Evolutionary conservation across 2,329 filamentous ascomycete genomes (phyloP).

Genomic region (Fusarium sp.): DNA sequence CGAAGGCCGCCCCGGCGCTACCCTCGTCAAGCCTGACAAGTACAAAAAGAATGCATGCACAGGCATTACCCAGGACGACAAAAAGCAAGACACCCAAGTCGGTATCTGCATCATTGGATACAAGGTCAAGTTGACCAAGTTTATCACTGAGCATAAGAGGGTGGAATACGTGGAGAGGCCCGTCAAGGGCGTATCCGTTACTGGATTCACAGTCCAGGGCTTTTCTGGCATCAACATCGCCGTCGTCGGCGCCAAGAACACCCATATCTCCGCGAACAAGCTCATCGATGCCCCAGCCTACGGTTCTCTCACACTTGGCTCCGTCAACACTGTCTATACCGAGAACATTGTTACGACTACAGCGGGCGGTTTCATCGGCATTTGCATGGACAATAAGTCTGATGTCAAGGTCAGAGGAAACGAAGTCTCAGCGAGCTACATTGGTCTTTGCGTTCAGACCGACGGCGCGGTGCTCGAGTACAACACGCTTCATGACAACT

Average conservation of each 20-base stretch:
- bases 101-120: conserved; percentile 56
- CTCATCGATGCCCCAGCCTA: conserved; percentile 47
- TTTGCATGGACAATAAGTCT: conserved; percentile 56
- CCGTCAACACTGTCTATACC: conserved; percentile 48
- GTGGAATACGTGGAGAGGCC: conserved; percentile 46
- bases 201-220: conserved; percentile 53
- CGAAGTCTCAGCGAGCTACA: conserved; percentile 49
- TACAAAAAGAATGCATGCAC: conserved; percentile 51
- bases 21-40: conserved; percentile 47
- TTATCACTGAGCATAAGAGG: conserved; percentile 52
- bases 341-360: conserved; percentile 51
- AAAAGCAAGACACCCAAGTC: conserved; percentile 29
- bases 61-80: conserved; percentile 48
- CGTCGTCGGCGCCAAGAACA: conserved; percentile 53
- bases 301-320: conserved; percentile 57
- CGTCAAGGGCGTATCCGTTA: conserved; percentile 53
- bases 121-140: conserved; percentile 47
- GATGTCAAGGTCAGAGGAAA: conserved; percentile 51
- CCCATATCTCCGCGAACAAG: conserved; percentile 34
- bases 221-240: conserved; percentile 57
- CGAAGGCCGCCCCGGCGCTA: conserved; percentile 47
- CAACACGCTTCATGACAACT: conserved; percentile 53
- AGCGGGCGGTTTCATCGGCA: conserved; percentile 46
- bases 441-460: conserved; percentile 57
- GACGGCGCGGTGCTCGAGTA: conserved; percentile 50